Evolutionary conservation across 371 early-diverging fungal species (phyloP).

Genomic region (Rhizopus microsporus): DNA sequence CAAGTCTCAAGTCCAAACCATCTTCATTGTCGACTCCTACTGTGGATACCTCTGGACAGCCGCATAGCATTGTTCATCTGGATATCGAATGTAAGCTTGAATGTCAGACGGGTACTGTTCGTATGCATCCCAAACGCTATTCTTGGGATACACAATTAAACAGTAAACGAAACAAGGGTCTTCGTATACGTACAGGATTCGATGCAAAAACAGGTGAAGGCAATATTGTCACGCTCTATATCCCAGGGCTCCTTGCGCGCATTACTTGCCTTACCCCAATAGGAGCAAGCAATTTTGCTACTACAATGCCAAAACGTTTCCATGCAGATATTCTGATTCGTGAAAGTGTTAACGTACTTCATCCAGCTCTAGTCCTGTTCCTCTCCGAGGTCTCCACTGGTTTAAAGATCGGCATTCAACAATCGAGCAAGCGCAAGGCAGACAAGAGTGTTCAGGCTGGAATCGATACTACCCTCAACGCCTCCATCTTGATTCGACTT

Average conservation of each 20-base stretch:
- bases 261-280: constrained; percentile 64
- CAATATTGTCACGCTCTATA: constrained; percentile 59
- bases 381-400: constrained; percentile 67
- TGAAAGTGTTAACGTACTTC: constrained; percentile 76
- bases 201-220: constrained; percentile 29
- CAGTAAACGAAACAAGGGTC: constrained; percentile 15
- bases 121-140: constrained; percentile 58
- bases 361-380: constrained; percentile 76
- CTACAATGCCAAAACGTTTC: constrained; percentile 47
- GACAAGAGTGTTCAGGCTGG: constrained; percentile 15
- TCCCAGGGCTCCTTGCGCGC: constrained; percentile 72
- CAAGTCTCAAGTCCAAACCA: constrained; percentile 31
- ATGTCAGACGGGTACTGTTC: constrained; percentile 47
- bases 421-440: constrained; percentile 48
- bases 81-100: constrained; percentile 43
- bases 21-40: constrained; percentile 4
- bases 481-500: constrained; percentile 55
- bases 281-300: constrained; percentile 46
- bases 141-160: constrained; percentile 20
- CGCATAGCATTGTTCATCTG: constrained; percentile 29
- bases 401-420: constrained; percentile 66
- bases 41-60: constrained; percentile 7
- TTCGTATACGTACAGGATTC: constrained; percentile 18
- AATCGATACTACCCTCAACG: constrained; percentile 32
- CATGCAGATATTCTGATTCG: constrained; percentile 75